These are phyloP conservation scores for Chlamydomonas sp. DNA, from an alignment of 139 green algal species.

Conservation along the genomic window DNA sequence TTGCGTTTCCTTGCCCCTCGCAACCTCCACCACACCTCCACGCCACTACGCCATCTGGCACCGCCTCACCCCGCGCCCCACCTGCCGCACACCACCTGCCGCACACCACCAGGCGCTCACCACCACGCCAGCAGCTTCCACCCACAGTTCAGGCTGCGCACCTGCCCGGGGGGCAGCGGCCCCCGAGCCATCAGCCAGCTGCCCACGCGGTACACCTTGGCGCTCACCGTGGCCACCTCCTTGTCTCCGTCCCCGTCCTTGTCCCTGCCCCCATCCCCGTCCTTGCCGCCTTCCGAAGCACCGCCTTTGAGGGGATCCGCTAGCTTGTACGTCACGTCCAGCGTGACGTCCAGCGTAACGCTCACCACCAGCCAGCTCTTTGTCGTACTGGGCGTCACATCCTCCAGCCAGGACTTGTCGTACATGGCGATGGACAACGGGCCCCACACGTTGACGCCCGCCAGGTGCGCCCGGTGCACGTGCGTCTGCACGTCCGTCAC, in stretches of 20 bases:
- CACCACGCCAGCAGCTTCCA: slow-evolving; percentile 30
- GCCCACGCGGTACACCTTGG: background rate
- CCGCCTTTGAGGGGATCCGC: background rate
- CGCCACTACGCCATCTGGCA: too few species aligned
- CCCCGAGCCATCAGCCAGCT: slow-evolving; percentile 35
- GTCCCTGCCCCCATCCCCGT: background rate
- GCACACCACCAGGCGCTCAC: background rate
- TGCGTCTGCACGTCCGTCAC: background rate
- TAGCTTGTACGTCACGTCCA: slow-evolving; percentile 2
- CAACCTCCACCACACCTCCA: too few species aligned
- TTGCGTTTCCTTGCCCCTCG: too few species aligned
- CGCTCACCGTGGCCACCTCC: too few species aligned
- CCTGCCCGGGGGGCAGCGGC: slow-evolving; percentile 21
- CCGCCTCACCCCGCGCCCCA: too few species aligned
- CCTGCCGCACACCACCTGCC: too few species aligned
- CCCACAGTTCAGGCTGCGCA: background rate
- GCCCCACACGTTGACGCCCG: slow-evolving; percentile 27
- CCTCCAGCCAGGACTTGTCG: background rate
- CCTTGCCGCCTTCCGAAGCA: background rate
- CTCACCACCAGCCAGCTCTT: slow-evolving; percentile 22
- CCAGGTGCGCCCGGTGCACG: background rate
- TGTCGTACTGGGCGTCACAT: background rate
- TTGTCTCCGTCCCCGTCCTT: background rate
- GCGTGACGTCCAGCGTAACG: background rate
- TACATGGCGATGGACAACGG: background rate